These are phyloP conservation scores for Starmera stellimalicola DNA, from an alignment of 1,139 yeast genomes.

Conservation along the genomic window DNA sequence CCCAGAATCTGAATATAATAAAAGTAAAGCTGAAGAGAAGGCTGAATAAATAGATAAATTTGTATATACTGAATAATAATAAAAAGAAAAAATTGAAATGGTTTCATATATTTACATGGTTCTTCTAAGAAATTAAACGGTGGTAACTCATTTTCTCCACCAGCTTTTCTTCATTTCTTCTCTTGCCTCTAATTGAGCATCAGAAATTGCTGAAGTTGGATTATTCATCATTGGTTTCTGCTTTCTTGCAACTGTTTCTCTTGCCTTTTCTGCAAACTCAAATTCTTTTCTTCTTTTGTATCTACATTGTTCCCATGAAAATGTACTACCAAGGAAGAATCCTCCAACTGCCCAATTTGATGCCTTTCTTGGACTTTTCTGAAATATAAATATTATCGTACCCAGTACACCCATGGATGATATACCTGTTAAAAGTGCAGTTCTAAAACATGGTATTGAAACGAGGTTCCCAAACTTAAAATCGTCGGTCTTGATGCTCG, in stretches of 20 bases:
- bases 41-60: not conserved
- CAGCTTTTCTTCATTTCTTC: conserved; percentile 17
- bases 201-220: conserved; percentile 12
- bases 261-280: conserved; percentile 49
- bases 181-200: conserved; percentile 7
- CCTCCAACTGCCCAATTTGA: conserved; percentile 83
- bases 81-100: not conserved
- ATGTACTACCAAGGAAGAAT: conserved; percentile 65
- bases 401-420: conserved; percentile 79
- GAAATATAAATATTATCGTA: conserved; percentile 59
- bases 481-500: conserved; percentile 32
- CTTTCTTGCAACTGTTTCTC: conserved; percentile 34
- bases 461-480: conserved; percentile 47
- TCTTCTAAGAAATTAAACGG: not conserved
- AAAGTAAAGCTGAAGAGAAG: not conserved
- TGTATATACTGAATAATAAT: not conserved
- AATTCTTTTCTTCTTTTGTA: conserved; percentile 54
- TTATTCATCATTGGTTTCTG: conserved; percentile 29
- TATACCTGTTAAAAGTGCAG: conserved; percentile 80
- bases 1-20: conserved; percentile 11
- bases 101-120: no score
- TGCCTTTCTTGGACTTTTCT: conserved; percentile 52
- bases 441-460: conserved; percentile 80
- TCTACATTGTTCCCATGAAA: conserved; percentile 93
- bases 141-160: conserved; percentile 11